Evolutionary conservation across 768 basidiomycete species (phyloP).

Genomic region (Tricholoma hemisulphureum): DNA sequence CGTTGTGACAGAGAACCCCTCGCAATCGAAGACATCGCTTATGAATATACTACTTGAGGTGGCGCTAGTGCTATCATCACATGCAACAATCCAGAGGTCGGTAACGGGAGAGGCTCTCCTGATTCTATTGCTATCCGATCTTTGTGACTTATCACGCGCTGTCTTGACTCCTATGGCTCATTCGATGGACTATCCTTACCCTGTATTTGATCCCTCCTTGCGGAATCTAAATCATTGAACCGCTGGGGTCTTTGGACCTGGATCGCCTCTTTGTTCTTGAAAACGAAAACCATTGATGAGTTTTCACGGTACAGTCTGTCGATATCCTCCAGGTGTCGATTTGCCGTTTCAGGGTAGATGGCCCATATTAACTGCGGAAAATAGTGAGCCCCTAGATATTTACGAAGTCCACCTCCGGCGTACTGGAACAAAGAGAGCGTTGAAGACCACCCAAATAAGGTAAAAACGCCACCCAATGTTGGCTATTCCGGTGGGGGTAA

Average conservation of each 20-base stretch:
- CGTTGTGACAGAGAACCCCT: too few species aligned
- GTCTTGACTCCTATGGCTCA: background rate
- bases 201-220: background rate
- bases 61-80: too few species aligned
- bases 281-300: conserved; percentile 40
- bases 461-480: conserved; percentile 50
- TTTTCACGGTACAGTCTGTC: conserved; percentile 48
- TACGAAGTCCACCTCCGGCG: conserved; percentile 9
- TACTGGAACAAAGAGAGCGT: conserved; percentile 48
- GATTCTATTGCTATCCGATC: too few species aligned
- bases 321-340: conserved; percentile 50
- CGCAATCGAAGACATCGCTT: too few species aligned
- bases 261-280: conserved; percentile 41
- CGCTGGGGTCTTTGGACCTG: conserved; percentile 43
- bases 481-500: conserved; percentile 46
- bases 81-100: too few species aligned
- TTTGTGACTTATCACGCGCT: too few species aligned
- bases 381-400: background rate
- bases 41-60: too few species aligned
- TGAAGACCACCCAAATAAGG: conserved; percentile 49
- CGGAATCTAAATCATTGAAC: conserved; percentile 35
- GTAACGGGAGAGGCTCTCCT: too few species aligned
- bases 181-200: background rate
- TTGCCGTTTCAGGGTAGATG: conserved; percentile 50
- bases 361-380: conserved; percentile 40